Evolutionary conservation across 805 yeast species (phyloP), one percentile per base, ranked within the genome.

Genomic region (Nakazawaea pomicola): DNA sequence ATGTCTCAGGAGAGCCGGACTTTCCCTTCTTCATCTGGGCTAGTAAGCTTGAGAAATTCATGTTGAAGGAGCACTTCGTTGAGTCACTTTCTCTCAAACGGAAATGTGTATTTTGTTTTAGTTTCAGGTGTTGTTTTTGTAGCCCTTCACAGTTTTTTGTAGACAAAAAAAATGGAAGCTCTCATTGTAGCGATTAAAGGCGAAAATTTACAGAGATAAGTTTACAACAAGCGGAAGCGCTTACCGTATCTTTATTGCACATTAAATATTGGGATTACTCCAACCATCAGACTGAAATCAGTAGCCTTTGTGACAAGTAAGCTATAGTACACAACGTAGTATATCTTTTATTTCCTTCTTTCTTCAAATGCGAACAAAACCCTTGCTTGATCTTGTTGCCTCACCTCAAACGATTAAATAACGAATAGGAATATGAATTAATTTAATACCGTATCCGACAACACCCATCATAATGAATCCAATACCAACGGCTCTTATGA

Each of bases 391-490:
- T n/a, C n/a, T n/a, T n/a, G n/a, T n/a, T n/a, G 28, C 16, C 11
- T 6, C 40, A 15, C 17, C 41, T 72, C 72, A 89, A 53, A 89
- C 96, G 68, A 90, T 87, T 70, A 88, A 80, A 69, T 88, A 90
- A 74, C 96, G 84, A 70, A 90, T 88, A 60, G 97, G 97, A 57
- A 90, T 90, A 68, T 90, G 97, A 55, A 90, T 69, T 60, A 91
- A 78, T 70, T 91, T 91, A 67, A 93, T 93, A 57, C 82, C 85
- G 68, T 89, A 91, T 44, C 99, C 99, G 57, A 93, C 95, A 56
- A 87, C 83, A 59, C 99, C 99, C 90, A 91, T 93, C 78, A 91
- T 91, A 54, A 91, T 71, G 67, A 91, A 91, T 52, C 99, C 99
- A 49, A 90, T 74, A 56, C 98, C 98, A 40, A 91, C 98, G 40